Percentiles rank a stretch among this genome's conserved stretches.
Evolutionary conservation across 2,329 filamentous ascomycete species (phyloP).

Genomic region (Exophiala bonariae): DNA sequence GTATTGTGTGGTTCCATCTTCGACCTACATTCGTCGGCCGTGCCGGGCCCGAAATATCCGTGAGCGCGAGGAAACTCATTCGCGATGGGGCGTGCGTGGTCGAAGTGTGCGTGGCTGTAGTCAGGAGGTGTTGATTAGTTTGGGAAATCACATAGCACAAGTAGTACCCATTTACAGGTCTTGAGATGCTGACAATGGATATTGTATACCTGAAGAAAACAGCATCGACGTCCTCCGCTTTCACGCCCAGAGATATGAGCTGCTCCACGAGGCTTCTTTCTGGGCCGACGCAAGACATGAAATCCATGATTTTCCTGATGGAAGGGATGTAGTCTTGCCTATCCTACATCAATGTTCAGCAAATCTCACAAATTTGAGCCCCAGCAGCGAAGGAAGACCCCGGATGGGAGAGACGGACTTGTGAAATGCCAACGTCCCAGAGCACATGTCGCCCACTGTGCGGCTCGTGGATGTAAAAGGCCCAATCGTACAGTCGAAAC

Average conservation of each 20-base stretch:
- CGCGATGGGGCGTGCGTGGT: conserved; percentile 1
- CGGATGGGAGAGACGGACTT: no score
- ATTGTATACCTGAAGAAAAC: conserved; percentile 2
- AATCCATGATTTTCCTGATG: neutral
- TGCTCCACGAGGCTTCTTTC: neutral
- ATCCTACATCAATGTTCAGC: no score
- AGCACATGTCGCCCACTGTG: neutral
- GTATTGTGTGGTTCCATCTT: conserved; percentile 2
- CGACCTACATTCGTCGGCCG: neutral
- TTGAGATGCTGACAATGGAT: neutral
- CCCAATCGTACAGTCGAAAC: conserved; percentile 2
- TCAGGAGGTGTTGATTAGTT: no score
- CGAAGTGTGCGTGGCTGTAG: conserved; percentile 3
- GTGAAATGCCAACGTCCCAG: conserved; percentile 4
- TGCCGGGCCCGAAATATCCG: conserved; percentile 1
- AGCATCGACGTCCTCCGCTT: neutral
- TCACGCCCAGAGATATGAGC: neutral
- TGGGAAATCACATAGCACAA: no score
- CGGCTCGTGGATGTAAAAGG: conserved; percentile 1
- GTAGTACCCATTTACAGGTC: no score
- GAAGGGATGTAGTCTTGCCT: neutral
- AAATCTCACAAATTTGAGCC: no score
- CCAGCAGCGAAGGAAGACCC: no score
- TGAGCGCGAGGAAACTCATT: neutral
- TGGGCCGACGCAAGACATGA: neutral